Percentiles rank a stretch among this genome's conserved stretches.
Conservation (phyloP, 108 stramenopile genomes). For the Stephanodiscus triporus region DNA sequence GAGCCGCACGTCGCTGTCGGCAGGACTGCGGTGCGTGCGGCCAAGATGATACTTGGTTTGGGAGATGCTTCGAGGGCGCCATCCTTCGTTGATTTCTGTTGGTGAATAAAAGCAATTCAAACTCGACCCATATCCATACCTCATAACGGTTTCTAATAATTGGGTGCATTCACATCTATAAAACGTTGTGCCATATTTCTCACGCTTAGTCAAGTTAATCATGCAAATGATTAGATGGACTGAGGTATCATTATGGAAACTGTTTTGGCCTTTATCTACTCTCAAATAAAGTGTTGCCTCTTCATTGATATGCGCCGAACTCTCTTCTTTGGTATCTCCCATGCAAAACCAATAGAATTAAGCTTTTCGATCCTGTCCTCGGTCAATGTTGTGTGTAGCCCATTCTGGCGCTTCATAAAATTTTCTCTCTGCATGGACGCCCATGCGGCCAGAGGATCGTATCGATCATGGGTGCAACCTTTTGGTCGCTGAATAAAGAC, state of each 20-base stretch:
- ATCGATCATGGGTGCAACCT: slow-evolving; percentile 1
- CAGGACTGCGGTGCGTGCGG: slow-evolving; percentile 25
- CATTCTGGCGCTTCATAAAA: slow-evolving; percentile 56
- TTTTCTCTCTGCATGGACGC: slow-evolving; percentile 66
- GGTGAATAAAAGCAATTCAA: slow-evolving; percentile 19
- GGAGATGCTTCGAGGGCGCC: slow-evolving; percentile 45
- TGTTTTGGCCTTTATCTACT: not conserved
- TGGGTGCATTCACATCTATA: not conserved
- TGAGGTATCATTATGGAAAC: too few species aligned
- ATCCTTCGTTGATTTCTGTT: slow-evolving; percentile 67
- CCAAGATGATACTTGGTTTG: slow-evolving; percentile 36
- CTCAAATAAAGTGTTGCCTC: not conserved
- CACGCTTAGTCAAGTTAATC: too few species aligned
- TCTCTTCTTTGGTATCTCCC: slow-evolving; percentile 38
- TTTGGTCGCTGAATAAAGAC: slow-evolving; percentile 10
- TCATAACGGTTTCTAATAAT: too few species aligned
- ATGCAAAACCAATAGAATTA: slow-evolving; percentile 64
- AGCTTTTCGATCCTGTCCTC: slow-evolving; percentile 72
- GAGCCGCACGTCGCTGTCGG: slow-evolving; percentile 78
- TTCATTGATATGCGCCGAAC: not conserved
- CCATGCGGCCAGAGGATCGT: slow-evolving; percentile 69
- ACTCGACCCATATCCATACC: not conserved
- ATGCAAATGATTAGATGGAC: too few species aligned
- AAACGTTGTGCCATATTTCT: too few species aligned
- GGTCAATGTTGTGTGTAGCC: slow-evolving; percentile 71